Percentiles rank a stretch among this genome's conserved stretches.
These are phyloP conservation scores for Phlyctochytrium planicorne DNA, from an alignment of 192 early-diverging fungal species.

Conservation along the genomic window DNA sequence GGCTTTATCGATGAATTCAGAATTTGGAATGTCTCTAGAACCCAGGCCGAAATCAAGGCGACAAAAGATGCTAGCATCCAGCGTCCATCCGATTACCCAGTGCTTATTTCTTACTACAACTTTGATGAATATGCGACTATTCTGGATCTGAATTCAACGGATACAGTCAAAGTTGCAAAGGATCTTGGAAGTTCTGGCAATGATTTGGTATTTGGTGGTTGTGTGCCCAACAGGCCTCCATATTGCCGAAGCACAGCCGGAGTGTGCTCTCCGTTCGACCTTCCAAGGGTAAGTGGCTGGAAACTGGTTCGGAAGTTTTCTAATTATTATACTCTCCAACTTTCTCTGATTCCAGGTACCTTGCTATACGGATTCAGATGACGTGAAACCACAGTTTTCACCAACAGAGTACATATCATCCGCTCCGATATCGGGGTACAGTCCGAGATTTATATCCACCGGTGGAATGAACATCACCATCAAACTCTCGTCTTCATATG, in stretches of 20 bases:
- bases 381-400: not conserved
- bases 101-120: constrained; percentile 13
- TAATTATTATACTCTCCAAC: not conserved
- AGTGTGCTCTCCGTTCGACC: not conserved
- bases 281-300: not conserved
- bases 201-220: not conserved
- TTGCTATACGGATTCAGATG: not conserved
- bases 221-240: not conserved
- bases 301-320: not conserved
- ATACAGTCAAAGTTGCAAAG: not conserved
- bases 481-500: not conserved
- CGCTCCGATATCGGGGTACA: not conserved
- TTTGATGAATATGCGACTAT: not conserved
- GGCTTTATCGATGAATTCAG: constrained; percentile 19
- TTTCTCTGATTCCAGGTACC: not conserved
- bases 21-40: constrained; percentile 11
- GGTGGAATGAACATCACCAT: not conserved
- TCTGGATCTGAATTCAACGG: not conserved
- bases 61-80: not conserved
- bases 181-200: not conserved
- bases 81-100: not conserved
- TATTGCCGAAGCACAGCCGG: not conserved
- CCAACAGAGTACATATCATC: not conserved
- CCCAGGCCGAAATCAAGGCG: constrained; percentile 1
- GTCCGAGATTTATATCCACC: not conserved